Conservation (phyloP, 768 basidiomycete species). For the Lentinus tigrinus region DNA sequence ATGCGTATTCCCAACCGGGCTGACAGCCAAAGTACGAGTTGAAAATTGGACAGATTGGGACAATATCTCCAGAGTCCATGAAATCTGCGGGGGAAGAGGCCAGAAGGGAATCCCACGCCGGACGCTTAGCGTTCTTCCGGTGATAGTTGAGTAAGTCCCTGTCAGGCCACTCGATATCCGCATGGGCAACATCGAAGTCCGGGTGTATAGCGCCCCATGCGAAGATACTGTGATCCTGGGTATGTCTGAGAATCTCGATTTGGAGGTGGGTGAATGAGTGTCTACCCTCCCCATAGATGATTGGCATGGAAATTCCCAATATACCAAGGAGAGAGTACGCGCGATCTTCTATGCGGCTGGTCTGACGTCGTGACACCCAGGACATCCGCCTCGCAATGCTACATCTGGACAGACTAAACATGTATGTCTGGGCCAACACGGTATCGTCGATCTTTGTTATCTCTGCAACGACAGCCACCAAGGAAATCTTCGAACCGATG, state of each 20-base stretch:
- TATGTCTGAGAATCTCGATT: constrained; percentile 1
- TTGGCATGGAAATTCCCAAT: background rate
- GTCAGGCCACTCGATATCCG: too few species aligned
- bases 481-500: background rate
- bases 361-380: background rate
- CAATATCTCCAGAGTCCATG: too few species aligned
- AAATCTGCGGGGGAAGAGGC: too few species aligned
- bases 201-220: background rate
- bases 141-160: too few species aligned
- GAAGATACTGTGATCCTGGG: background rate
- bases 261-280: constrained; percentile 3
- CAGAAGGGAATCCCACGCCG: too few species aligned
- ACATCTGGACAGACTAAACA: background rate
- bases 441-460: background rate
- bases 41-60: too few species aligned
- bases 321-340: constrained; percentile 11
- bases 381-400: constrained; percentile 1
- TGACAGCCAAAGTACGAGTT: too few species aligned
- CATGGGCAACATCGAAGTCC: too few species aligned
- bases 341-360: constrained; percentile 4
- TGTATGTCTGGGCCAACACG: background rate
- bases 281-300: constrained; percentile 2
- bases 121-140: too few species aligned
- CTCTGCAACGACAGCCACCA: background rate
- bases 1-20: too few species aligned